Evolutionary conservation across 352 stramenopile genomes (phyloP), one percentile per base, ranked within the genome.

Genomic region (Hyaloperonospora arabidopsidis): DNA sequence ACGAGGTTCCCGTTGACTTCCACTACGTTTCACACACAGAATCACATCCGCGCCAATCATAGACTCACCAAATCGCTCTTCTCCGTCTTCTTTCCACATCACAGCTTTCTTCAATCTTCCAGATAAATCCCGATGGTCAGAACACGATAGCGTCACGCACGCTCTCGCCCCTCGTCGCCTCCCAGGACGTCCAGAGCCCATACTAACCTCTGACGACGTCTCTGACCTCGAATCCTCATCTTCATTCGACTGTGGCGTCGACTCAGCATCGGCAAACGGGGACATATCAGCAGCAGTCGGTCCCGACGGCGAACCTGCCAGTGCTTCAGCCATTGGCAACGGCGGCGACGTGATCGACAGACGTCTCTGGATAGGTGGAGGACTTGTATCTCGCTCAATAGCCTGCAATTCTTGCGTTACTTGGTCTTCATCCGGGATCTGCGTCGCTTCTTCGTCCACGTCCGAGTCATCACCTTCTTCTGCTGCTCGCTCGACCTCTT

Each of bases 151-250:
- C 0, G 65, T 54, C 17, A 78, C 66, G 18, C 75, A 56, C 41
- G 81, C 84, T 38, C 65, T 63, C 43, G 52, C 13, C 25, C 55
- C 47, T 43, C 49, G 55, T 12, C 55, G 50, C 46, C 59, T 57
- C 0, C 35, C 58, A 15, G 72, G 48, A 40, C 65, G 58, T 29
- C 63, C 62, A 17, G 73, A 68, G 23, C 51, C 52, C n/a, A 52
- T 38, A 55, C 57, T 79, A 14, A 80, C 61, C 49, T 89, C 78
- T 21, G 76, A 79, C 2, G 76, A 87, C 23, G 79, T 87, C 64
- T 91, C 80, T 0, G 80, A 91, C 5, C 81, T 69, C 17, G 84
- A 86, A 55, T 91, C 81, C 34, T 91, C 81, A 49, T 91, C 79
- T 23, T 91, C 81, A 23, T 74, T 78, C 14, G 74, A 87, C 19